Percentiles rank a stretch among this genome's conserved stretches.
Conservation (phyloP, 106 monocot genomes). For the Dendrobium nobile region DNA sequence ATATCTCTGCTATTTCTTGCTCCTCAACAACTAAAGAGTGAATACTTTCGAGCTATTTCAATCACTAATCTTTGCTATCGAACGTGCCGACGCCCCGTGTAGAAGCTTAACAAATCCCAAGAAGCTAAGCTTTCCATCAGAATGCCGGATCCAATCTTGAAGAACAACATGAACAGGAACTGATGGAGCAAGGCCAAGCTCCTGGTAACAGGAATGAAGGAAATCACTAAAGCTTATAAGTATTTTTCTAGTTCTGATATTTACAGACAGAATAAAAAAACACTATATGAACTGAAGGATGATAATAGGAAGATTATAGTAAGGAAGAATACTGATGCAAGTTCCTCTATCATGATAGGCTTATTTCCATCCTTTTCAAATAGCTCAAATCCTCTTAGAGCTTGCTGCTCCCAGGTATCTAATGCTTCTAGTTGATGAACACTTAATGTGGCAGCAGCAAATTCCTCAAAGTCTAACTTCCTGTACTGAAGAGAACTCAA, state of each 20-base stretch:
- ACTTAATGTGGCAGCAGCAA: slow-evolving; percentile 68
- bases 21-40: not conserved
- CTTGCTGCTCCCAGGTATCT: slow-evolving; percentile 81
- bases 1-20: not conserved
- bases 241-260: not conserved
- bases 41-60: not conserved
- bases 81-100: slow-evolving; percentile 36
- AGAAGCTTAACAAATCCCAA: slow-evolving; percentile 59
- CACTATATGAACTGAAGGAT: not conserved
- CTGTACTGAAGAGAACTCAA: slow-evolving; percentile 75
- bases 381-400: slow-evolving; percentile 56
- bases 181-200: slow-evolving; percentile 56
- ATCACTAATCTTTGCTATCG: slow-evolving; percentile 26
- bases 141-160: slow-evolving; percentile 56
- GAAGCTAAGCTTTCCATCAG: slow-evolving; percentile 70
- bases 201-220: slow-evolving; percentile 18
- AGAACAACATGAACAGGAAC: slow-evolving; percentile 56
- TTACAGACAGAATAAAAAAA: not conserved
- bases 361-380: slow-evolving; percentile 86
- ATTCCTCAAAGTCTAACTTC: slow-evolving; percentile 89
- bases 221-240: not conserved
- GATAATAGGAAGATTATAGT: not conserved
- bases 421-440: slow-evolving; percentile 80
- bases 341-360: slow-evolving; percentile 85
- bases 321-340: slow-evolving; percentile 67